These are phyloP conservation scores for Leonotis leonurus DNA, from an alignment of 257 asterid species.

Conservation along the genomic window DNA sequence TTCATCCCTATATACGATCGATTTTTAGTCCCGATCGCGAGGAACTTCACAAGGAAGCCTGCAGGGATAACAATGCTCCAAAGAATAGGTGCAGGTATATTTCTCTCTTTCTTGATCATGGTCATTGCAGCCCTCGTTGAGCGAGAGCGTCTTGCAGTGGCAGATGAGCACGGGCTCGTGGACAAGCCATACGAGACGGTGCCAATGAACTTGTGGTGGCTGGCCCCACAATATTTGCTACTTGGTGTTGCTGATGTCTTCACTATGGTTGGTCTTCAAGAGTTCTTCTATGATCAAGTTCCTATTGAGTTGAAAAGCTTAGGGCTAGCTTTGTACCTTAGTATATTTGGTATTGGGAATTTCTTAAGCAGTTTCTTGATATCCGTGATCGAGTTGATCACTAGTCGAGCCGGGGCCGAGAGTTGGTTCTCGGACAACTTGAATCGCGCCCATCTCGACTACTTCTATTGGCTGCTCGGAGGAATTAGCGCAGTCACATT, in stretches of 20 bases:
- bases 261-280: constrained; percentile 43
- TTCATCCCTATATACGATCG: constrained; percentile 37
- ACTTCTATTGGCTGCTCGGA: constrained; percentile 49
- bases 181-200: constrained; percentile 30
- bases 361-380: constrained; percentile 41
- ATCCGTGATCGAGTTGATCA: constrained; percentile 25
- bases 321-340: constrained; percentile 39
- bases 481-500: constrained; percentile 16
- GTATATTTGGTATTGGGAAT: constrained; percentile 41
- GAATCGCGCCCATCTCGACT: constrained; percentile 50
- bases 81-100: constrained; percentile 30
- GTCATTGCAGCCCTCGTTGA: constrained; percentile 36
- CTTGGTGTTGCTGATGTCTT: constrained; percentile 41
- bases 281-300: constrained; percentile 53
- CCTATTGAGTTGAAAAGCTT: constrained; percentile 41
- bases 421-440: constrained; percentile 49
- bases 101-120: constrained; percentile 22
- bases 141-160: constrained; percentile 29
- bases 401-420: constrained; percentile 12
- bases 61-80: constrained; percentile 45
- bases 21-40: constrained; percentile 30
- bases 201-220: constrained; percentile 54
- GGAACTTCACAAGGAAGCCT: constrained; percentile 26
- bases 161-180: constrained; percentile 25
- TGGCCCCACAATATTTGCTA: constrained; percentile 41